Evolutionary conservation across 140 eudicot genomes (phyloP), one percentile per base, ranked within the genome.

Genomic region (Senecio squalidus): DNA sequence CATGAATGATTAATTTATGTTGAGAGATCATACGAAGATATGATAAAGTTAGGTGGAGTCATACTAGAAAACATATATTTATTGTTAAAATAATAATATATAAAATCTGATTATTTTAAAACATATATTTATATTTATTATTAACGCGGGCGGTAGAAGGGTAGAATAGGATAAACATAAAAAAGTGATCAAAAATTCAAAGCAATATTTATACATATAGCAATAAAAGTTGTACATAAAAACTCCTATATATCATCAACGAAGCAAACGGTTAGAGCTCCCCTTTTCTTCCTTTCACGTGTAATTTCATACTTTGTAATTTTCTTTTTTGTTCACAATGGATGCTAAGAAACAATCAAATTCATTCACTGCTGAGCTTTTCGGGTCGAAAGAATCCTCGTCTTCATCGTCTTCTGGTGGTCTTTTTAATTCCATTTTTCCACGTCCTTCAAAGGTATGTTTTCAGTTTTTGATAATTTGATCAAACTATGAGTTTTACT

Each of bases 291-390:
- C 40, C 65, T 55, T 72, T 78, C 83, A 74, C 79, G 76, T 72
- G 73, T 66, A 54, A 47, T 43, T 27, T 45, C 20, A 36, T 15
- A 38, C 44, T 48, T 57, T 52, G 23, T 18, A 45, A n/a, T 41
- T 54, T 34, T 15, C 14, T 10, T 55, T 31, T 55, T 54, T 29
- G 52, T 47, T 58, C 50, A 43, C 4, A 18, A 84, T 80, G 84
- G 88, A 81, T 23, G 76, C 59, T 2, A 63, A 66, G 47, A 84
- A 77, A 48, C 77, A 68, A 64, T 21, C 65, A 28, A 63, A 34
- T 33, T 78, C 86, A 1, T 78, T 84, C 5, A 72, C 89, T 27
- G 40, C 79, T 55, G 94, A 88, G 33, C 94, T 88, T 57, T 84
- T 88, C 41, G 94, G 94, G 39, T 56, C 89, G 6, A 87, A 75